Conservation (phyloP, 495 filamentous ascomycete species). For the Coniosporium apollinis region DNA sequence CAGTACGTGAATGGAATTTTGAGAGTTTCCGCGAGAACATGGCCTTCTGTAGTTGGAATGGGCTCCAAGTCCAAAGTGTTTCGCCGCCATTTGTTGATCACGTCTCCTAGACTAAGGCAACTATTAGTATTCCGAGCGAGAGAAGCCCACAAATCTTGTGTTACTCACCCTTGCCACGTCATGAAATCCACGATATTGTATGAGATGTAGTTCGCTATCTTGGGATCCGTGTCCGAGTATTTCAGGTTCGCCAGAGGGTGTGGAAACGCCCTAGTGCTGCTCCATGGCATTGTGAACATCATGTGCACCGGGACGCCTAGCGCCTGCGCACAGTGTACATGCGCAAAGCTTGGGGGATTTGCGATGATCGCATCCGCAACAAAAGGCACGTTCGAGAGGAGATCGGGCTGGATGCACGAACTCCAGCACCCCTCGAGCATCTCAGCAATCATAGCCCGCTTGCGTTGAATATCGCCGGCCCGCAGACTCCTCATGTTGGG, state of each 20-base stretch:
- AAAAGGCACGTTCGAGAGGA: slow-evolving; percentile 45
- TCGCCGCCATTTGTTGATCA: slow-evolving; percentile 18
- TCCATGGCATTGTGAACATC: slow-evolving; percentile 69
- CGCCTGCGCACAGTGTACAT: slow-evolving; percentile 63
- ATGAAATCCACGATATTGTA: slow-evolving; percentile 66
- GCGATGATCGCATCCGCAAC: slow-evolving; percentile 70
- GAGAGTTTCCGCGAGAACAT: slow-evolving; percentile 42
- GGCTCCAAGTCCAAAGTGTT: slow-evolving; percentile 19
- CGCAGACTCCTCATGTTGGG: slow-evolving; percentile 49
- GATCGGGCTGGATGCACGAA: slow-evolving; percentile 50
- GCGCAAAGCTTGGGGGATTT: slow-evolving; percentile 68
- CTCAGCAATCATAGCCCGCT: slow-evolving; percentile 47
- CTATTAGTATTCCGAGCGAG: no score
- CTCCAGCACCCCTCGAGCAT: slow-evolving; percentile 69
- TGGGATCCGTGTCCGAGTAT: slow-evolving; percentile 37
- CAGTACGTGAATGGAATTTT: slow-evolving; percentile 64
- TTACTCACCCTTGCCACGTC: slow-evolving; percentile 33
- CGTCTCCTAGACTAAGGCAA: slow-evolving; percentile 20
- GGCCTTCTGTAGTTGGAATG: slow-evolving; percentile 43
- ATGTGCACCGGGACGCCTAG: slow-evolving; percentile 62
- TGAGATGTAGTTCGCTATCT: slow-evolving; percentile 52
- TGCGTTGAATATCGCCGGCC: slow-evolving; percentile 47
- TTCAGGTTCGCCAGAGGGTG: slow-evolving; percentile 57
- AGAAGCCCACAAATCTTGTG: no score
- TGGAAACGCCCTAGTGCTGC: slow-evolving; percentile 49